A percentile compares a stretch with the other conserved stretches of the same genome.
phyloP scores from a whole-genome alignment of 371 early-diverging fungal species.

The Massospora cicadina region DNA sequence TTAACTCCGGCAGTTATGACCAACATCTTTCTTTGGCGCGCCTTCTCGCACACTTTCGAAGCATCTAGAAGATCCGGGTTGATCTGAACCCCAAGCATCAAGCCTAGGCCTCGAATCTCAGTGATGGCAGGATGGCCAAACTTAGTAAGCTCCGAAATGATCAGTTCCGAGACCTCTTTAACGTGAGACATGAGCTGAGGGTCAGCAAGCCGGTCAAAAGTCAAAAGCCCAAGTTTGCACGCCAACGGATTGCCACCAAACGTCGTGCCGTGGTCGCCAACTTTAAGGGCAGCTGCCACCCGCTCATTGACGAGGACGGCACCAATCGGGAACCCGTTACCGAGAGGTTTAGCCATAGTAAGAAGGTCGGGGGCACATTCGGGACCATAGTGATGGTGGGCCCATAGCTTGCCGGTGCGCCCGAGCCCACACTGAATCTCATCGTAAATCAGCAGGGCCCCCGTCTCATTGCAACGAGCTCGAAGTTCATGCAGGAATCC shows the following conservation, averaged over 20 bases:
- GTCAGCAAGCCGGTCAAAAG: conserved; percentile 42
- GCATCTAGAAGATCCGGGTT: conserved; percentile 28
- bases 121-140: conserved; percentile 34
- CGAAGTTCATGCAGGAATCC: conserved; percentile 62
- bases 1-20: conserved; percentile 77
- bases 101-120: conserved; percentile 67
- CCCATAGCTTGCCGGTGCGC: conserved; percentile 83
- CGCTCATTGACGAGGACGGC: conserved; percentile 55
- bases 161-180: conserved; percentile 28
- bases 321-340: conserved; percentile 92
- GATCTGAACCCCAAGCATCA: conserved; percentile 66
- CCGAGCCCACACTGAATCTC: conserved; percentile 95
- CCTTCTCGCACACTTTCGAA: conserved; percentile 43
- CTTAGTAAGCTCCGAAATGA: conserved; percentile 28
- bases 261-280: conserved; percentile 90
- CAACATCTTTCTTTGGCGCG: conserved; percentile 64
- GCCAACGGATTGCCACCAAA: conserved; percentile 91
- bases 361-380: conserved; percentile 74
- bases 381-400: conserved; percentile 47
- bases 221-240: conserved; percentile 50
- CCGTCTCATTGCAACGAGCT: conserved; percentile 55
- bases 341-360: conserved; percentile 88
- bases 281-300: conserved; percentile 59
- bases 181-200: conserved; percentile 54
- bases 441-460: conserved; percentile 77